phyloP scores from a whole-genome alignment of 73 alveolate genomes.

The Tetrahymena elliotti region DNA sequence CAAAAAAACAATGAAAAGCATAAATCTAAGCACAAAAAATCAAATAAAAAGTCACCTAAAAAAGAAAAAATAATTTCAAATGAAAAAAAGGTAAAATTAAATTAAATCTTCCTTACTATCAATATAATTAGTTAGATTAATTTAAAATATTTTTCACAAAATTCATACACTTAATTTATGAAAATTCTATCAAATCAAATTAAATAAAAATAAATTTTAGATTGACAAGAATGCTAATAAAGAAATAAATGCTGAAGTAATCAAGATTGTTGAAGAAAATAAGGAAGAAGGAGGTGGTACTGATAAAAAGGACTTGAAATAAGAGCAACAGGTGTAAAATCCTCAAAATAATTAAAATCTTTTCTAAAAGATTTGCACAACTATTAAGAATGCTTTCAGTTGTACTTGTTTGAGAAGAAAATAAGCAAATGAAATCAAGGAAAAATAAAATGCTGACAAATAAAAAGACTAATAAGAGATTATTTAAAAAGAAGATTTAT shows the following conservation, averaged over 20 bases:
- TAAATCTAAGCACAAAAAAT: neutral
- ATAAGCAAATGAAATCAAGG: neutral
- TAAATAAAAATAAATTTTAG: too few relatives aligned
- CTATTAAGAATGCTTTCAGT: neutral
- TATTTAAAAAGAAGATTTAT: neutral
- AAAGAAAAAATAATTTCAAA: neutral
- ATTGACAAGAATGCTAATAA: neutral
- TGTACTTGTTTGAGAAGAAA: neutral
- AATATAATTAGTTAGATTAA: too few relatives aligned
- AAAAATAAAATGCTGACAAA: too few relatives aligned
- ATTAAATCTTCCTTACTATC: too few relatives aligned
- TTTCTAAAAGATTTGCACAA: neutral
- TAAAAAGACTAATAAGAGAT: neutral
- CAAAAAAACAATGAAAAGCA: neutral
- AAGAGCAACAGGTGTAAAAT: neutral
- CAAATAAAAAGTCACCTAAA: neutral
- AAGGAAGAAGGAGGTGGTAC: neutral
- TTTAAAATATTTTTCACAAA: too few relatives aligned
- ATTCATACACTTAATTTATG: too few relatives aligned
- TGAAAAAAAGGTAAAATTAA: neutral
- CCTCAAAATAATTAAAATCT: neutral
- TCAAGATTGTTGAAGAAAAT: neutral
- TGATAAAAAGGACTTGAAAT: neutral
- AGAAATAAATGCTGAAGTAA: neutral
- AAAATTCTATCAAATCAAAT: too few relatives aligned